Conservation (phyloP, 345 rosid species). For the Hibiscus syriacus region DNA sequence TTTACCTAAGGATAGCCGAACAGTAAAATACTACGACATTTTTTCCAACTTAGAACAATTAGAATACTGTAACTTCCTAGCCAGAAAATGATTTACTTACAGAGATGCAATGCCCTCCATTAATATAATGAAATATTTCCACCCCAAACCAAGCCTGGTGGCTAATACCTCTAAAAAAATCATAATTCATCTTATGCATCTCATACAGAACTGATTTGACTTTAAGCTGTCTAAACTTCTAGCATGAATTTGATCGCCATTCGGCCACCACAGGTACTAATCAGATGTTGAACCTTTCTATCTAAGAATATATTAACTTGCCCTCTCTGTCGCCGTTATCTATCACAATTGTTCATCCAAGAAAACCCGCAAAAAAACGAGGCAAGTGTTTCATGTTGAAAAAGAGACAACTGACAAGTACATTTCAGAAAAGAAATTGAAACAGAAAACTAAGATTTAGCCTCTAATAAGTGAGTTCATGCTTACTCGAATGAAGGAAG, state of each 20-base stretch:
- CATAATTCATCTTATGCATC: background rate
- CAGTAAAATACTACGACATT: background rate
- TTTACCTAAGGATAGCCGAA: too few relatives aligned
- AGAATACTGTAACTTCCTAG: background rate
- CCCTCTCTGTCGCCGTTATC: background rate
- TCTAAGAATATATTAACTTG: background rate
- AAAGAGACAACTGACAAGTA: slow-evolving; percentile 4
- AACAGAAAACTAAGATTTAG: slow-evolving; percentile 7
- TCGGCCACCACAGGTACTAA: background rate
- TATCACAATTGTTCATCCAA: background rate
- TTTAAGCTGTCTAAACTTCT: too few relatives aligned
- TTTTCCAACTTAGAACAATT: background rate
- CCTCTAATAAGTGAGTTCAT: slow-evolving; percentile 6
- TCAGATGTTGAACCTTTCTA: background rate
- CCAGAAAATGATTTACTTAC: background rate
- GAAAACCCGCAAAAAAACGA: background rate
- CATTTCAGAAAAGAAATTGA: slow-evolving; percentile 5
- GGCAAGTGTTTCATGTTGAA: background rate
- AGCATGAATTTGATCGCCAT: too few relatives aligned
- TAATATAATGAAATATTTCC: background rate
- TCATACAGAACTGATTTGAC: background rate
- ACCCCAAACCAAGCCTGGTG: background rate
- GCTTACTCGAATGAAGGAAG: slow-evolving; percentile 75
- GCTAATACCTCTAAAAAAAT: background rate
- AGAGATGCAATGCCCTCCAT: background rate